Base-by-base conservation (phyloP, 2,329 filamentous ascomycete genomes). In the Allantophomopsis lycopodina region DNA sequence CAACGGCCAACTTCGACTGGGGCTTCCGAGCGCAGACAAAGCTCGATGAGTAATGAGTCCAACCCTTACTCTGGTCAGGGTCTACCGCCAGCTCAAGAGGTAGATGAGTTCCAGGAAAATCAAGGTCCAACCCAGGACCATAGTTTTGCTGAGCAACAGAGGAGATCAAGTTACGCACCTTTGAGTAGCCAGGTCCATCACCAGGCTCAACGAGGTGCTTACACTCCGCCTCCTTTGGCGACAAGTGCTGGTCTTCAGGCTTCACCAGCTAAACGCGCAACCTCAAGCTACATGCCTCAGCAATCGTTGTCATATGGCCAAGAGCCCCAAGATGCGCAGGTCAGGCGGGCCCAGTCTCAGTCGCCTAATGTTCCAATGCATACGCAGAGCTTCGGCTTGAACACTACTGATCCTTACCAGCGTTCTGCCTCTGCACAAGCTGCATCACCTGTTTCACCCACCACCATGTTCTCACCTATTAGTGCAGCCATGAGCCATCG, bases 81-180 rank as follows among this genome's bases (percentile, higher is more conserved):
- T 39, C 61, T 80, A 1, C 73, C 76, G 1, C 67, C 74, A 0
- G 79, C 74, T 0, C 64, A 66, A 10, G 76, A 80, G 51, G 72
- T 77, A 5, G 73, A 78, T 39, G 75, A 79, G 48, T 71, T 73
- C 35, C 66, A 69, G 11, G 23, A 10, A 3, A 28, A 8, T 28
- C 23, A 28, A 28, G 23, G 23, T 10, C 23, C 23, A 28, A 28
- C 5, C 10, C 23, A 28, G 11, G 23, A 28, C 23, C 23, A 8
- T 28, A 12, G 23, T 28, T 44, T 48, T 37, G 40, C 39, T n/a
- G 44, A 42, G 13, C 42, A 42, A 12, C 44, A 48, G 31, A 44
- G 23, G 23, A 28, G 23, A 28, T 28, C 23, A 28, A 28, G 23
- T 10, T 28, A 28, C 10, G 23, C 23, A 10, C 23, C 23, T 28